phyloP scores from a whole-genome alignment of 2,329 filamentous ascomycete genomes.

The Fusarium continuum region DNA sequence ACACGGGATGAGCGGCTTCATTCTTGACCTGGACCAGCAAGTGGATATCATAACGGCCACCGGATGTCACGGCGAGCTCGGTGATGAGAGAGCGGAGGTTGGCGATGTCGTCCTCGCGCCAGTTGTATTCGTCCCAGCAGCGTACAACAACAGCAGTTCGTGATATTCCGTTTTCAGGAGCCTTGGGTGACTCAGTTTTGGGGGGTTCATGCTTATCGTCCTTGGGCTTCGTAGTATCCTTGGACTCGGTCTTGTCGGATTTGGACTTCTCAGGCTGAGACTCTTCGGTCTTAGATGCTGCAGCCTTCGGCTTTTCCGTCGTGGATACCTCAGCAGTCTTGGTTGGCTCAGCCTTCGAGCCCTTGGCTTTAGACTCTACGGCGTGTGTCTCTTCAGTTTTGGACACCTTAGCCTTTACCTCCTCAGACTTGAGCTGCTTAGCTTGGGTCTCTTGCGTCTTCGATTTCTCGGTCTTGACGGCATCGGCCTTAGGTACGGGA shows the following conservation, averaged over 20 bases:
- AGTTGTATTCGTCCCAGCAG: slow-evolving; percentile 82
- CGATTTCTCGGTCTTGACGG: slow-evolving; percentile 7
- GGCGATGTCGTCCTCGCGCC: slow-evolving; percentile 81
- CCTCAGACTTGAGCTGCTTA: background rate
- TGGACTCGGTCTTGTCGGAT: slow-evolving; percentile 4
- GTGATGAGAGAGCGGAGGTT: slow-evolving; percentile 85
- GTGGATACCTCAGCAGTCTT: slow-evolving; percentile 11
- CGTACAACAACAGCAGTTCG: slow-evolving; percentile 81
- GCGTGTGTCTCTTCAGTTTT: background rate
- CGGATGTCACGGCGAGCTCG: slow-evolving; percentile 81
- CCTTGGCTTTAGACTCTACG: background rate
- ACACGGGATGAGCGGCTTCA: slow-evolving; percentile 78
- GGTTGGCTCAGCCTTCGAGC: background rate
- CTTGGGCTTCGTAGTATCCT: background rate
- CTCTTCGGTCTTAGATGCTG: background rate
- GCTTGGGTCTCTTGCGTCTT: slow-evolving; percentile 3
- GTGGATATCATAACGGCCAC: slow-evolving; percentile 87
- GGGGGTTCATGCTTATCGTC: background rate
- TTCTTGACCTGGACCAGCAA: slow-evolving; percentile 85
- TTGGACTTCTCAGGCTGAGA: slow-evolving; percentile 15
- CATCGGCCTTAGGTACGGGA: slow-evolving; percentile 12
- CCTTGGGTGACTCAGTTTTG: slow-evolving; percentile 1
- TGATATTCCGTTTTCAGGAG: slow-evolving; percentile 31
- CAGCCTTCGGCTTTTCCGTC: background rate
- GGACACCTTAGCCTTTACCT: background rate